Percentiles rank a stretch among this genome's conserved stretches.
Evolutionary conservation across 495 filamentous ascomycete genomes (phyloP).

Genomic region (Saxophila tyrrhenica): DNA sequence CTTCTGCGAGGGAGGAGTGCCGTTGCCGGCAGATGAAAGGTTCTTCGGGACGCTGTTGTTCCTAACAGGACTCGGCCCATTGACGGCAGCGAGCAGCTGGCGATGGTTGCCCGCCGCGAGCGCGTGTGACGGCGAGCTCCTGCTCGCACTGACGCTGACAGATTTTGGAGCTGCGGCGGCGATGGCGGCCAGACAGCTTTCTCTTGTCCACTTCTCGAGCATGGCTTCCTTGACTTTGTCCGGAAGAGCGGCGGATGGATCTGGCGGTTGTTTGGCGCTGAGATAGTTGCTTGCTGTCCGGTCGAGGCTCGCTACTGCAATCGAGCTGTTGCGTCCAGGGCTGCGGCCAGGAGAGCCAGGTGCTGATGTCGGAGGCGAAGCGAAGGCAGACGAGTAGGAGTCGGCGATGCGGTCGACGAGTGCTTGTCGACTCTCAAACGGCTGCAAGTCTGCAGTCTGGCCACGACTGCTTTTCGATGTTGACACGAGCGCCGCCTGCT

Average conservation of each 20-base stretch:
- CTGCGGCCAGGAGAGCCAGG: conserved; percentile 12
- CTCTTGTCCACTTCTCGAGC: conserved; percentile 67
- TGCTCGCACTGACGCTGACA: conserved; percentile 52
- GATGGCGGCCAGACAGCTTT: conserved; percentile 52
- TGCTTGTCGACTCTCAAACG: conserved; percentile 52
- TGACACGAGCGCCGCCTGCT: conserved; percentile 33
- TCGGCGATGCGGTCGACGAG: conserved; percentile 63
- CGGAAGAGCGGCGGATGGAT: conserved; percentile 28
- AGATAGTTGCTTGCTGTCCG: not conserved
- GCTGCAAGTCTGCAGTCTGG: conserved; percentile 34
- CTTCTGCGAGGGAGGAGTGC: not conserved
- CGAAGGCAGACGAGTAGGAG: conserved; percentile 62
- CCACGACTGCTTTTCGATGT: conserved; percentile 44
- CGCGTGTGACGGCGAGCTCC: conserved; percentile 37
- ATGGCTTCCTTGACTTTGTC: conserved; percentile 55
- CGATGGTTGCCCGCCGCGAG: conserved; percentile 8
- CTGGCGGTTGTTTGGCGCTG: conserved; percentile 6
- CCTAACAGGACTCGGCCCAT: not conserved
- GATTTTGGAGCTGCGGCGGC: conserved; percentile 57
- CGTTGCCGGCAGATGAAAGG: not conserved
- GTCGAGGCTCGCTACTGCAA: conserved; percentile 5
- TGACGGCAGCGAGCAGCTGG: conserved; percentile 10
- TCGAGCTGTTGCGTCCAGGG: not conserved
- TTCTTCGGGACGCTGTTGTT: not conserved
- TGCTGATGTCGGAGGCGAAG: conserved; percentile 47